Conservation (phyloP, 1,284 basidiomycete species). For the Afroboletus lepidellus region DNA sequence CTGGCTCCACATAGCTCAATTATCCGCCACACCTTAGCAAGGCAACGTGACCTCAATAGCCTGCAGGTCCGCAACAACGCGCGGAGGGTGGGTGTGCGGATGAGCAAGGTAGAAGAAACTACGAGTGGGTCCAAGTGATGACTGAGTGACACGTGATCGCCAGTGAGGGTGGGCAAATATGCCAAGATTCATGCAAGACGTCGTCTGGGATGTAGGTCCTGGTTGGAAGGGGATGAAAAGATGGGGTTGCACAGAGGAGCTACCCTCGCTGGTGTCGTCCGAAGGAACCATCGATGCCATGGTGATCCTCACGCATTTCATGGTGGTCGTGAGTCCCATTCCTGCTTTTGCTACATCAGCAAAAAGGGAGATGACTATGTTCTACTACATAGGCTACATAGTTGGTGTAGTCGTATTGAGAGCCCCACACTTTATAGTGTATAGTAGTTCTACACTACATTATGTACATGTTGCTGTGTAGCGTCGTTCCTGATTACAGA, state of each 20-base stretch:
- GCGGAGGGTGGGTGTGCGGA: no score
- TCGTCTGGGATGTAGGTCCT: no score
- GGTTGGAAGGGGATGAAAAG: conserved; percentile 1
- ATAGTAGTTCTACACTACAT: no score
- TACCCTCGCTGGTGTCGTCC: background rate
- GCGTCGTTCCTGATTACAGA: no score
- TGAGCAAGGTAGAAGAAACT: background rate
- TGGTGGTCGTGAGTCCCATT: background rate
- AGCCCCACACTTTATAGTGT: no score
- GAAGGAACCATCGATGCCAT: background rate
- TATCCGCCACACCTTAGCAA: conserved; percentile 16
- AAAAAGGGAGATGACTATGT: background rate
- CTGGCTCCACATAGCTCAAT: conserved; percentile 10
- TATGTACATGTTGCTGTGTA: no score
- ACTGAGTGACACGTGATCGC: background rate
- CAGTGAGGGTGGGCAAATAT: no score
- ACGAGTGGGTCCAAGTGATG: background rate
- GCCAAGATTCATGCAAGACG: no score
- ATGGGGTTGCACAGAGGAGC: background rate
- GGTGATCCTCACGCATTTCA: background rate
- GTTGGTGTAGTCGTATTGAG: no score
- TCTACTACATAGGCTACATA: no score
- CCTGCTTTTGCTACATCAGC: background rate
- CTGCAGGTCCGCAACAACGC: background rate
- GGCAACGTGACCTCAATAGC: conserved; percentile 10